Conservation (phyloP, 176 grass and related monocot species). For the Lolium perenne region DNA sequence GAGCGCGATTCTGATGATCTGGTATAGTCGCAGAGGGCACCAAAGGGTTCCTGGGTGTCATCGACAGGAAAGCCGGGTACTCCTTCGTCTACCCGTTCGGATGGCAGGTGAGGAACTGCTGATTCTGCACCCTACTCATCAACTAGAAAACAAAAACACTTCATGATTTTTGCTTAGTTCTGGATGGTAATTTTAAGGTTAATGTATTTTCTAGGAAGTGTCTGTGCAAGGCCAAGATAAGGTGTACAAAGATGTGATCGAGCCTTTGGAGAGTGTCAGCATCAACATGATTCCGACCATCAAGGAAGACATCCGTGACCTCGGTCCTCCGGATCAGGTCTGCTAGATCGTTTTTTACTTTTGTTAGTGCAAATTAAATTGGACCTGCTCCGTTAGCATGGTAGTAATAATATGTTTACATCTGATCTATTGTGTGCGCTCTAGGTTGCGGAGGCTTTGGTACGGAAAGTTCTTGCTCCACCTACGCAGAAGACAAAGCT, state of each 20-base stretch:
- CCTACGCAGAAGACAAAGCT: conserved; percentile 84
- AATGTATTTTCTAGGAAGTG: conserved; percentile 63
- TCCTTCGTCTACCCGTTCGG: conserved; percentile 92
- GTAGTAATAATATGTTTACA: neutral
- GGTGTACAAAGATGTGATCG: conserved; percentile 97
- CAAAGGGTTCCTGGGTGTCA: conserved; percentile 79
- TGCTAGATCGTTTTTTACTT: neutral
- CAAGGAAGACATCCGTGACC: conserved; percentile 84
- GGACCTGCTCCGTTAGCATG: neutral
- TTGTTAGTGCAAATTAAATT: neutral
- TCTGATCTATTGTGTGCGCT: neutral
- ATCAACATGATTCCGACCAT: conserved; percentile 75
- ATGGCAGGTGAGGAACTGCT: conserved; percentile 72
- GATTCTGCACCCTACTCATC: neutral
- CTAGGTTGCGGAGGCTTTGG: conserved; percentile 81
- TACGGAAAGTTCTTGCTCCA: conserved; percentile 80
- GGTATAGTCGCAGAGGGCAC: conserved; percentile 88
- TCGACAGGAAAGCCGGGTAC: conserved; percentile 71
- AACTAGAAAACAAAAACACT: neutral
- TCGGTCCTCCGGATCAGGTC: conserved; percentile 81
- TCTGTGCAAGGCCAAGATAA: conserved; percentile 89
- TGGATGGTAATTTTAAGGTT: neutral
- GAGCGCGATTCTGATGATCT: conserved; percentile 89
- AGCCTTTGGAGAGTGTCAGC: conserved; percentile 91
- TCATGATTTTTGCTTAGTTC: neutral